A percentile compares a stretch with the other conserved stretches of the same genome.
phyloP scores from a whole-genome alignment of 2,329 filamentous ascomycete genomes.

The Scedosporium dehoogii region DNA sequence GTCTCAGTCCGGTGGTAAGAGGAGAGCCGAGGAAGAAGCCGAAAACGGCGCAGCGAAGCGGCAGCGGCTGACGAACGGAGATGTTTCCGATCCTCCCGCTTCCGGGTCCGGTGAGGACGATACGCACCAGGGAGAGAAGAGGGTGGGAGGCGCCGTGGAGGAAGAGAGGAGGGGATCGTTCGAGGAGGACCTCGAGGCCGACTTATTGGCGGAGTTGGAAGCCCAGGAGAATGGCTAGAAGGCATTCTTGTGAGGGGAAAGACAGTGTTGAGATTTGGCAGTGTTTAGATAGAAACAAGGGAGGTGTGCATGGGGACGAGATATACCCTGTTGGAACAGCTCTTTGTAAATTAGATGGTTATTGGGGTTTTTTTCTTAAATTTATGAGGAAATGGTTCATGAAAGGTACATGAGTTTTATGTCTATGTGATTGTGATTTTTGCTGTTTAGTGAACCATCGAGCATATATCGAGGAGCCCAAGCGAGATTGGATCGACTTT shows the following conservation, averaged over 20 bases:
- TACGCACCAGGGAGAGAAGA: slow-evolving; percentile 14
- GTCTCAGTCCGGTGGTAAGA: slow-evolving; percentile 18
- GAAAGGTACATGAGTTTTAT: neutral
- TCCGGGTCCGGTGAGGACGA: slow-evolving; percentile 21
- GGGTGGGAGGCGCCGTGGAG: slow-evolving; percentile 30
- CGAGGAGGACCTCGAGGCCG: slow-evolving; percentile 22
- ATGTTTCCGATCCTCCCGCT: slow-evolving; percentile 16
- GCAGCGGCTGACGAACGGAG: slow-evolving; percentile 29
- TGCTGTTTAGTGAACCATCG: too few species aligned
- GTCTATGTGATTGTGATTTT: neutral
- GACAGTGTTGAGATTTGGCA: neutral
- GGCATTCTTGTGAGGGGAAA: neutral
- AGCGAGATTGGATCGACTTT: too few species aligned
- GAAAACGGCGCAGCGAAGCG: slow-evolving; percentile 35
- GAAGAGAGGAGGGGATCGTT: slow-evolving; percentile 25
- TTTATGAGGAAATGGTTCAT: neutral
- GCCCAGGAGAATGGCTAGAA: slow-evolving; percentile 13
- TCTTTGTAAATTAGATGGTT: neutral
- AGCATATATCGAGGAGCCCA: too few species aligned
- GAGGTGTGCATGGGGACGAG: neutral
- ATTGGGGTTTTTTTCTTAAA: neutral
- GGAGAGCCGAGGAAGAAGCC: slow-evolving; percentile 20
- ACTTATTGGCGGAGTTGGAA: slow-evolving; percentile 41
- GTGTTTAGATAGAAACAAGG: neutral
- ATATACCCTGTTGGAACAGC: neutral